Evolutionary conservation across 768 basidiomycete species (phyloP).

Genomic region (Vararia minispora): DNA sequence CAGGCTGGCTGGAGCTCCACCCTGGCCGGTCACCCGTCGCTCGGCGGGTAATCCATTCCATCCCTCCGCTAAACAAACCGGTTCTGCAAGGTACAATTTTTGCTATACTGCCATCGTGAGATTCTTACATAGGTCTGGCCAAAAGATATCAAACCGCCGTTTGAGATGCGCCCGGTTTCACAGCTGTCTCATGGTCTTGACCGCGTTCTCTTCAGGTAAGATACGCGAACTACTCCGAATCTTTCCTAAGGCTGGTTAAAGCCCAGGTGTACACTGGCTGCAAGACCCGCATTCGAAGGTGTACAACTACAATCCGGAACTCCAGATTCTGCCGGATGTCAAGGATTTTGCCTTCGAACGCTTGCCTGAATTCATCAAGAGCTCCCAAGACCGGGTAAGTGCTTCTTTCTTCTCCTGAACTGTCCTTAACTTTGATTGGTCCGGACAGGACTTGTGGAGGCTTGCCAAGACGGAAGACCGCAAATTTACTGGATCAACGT

Average conservation of each 20-base stretch:
- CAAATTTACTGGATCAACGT: slow-evolving; percentile 78
- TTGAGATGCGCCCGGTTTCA: slow-evolving; percentile 44
- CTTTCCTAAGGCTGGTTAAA: slow-evolving; percentile 19
- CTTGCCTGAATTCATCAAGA: slow-evolving; percentile 59
- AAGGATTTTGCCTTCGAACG: slow-evolving; percentile 81
- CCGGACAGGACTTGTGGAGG: slow-evolving; percentile 45
- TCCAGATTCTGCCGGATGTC: slow-evolving; percentile 66
- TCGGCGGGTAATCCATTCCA: slow-evolving; percentile 4
- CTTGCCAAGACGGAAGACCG: slow-evolving; percentile 50
- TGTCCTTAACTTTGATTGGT: neutral
- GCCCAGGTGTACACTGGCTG: slow-evolving; percentile 84
- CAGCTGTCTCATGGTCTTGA: slow-evolving; percentile 55
- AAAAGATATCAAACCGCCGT: slow-evolving; percentile 36
- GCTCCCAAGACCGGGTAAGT: slow-evolving; percentile 64
- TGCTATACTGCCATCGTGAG: neutral
- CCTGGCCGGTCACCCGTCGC: no score
- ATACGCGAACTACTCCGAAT: neutral
- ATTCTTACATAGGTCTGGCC: slow-evolving; percentile 12
- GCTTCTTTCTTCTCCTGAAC: neutral
- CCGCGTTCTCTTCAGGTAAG: slow-evolving; percentile 68
- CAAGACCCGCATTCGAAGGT: slow-evolving; percentile 77
- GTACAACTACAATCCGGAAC: slow-evolving; percentile 70
- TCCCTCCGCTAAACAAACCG: slow-evolving; percentile 1
- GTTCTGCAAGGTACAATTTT: slow-evolving; percentile 7
- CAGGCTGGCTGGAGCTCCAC: no score